Conservation (phyloP, 2,329 filamentous ascomycete genomes). For the Clonostachys chloroleuca region DNA sequence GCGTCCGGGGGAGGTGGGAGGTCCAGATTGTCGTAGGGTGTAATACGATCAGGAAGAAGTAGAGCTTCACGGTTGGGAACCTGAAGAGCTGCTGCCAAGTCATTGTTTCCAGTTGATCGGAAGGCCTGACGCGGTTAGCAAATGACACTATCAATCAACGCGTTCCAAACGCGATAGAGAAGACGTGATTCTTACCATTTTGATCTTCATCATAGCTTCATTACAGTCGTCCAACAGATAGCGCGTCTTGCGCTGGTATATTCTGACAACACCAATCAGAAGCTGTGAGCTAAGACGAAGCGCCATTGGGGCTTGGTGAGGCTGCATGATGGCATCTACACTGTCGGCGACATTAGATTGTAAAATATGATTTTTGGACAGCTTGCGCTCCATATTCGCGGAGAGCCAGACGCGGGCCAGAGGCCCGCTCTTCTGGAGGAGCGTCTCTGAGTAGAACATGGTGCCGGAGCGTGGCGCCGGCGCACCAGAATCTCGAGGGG, state of each 20-base stretch:
- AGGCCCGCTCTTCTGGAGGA: slow-evolving; percentile 94
- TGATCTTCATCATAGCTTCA: slow-evolving; percentile 95
- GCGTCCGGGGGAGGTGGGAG: slow-evolving; percentile 83
- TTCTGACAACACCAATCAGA: slow-evolving; percentile 90
- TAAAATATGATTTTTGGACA: slow-evolving; percentile 93
- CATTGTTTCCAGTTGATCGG: slow-evolving; percentile 89
- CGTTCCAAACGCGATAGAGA: background rate
- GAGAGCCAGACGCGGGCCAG: slow-evolving; percentile 97
- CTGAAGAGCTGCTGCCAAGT: slow-evolving; percentile 80
- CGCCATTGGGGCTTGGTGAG: slow-evolving; percentile 90
- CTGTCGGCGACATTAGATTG: slow-evolving; percentile 94
- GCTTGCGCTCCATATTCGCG: slow-evolving; percentile 95
- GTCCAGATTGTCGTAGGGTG: slow-evolving; percentile 78
- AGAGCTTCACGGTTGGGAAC: slow-evolving; percentile 81
- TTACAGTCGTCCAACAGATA: slow-evolving; percentile 97
- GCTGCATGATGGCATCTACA: slow-evolving; percentile 90
- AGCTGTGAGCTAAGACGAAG: slow-evolving; percentile 91
- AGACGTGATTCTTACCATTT: slow-evolving; percentile 65
- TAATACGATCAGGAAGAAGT: slow-evolving; percentile 87
- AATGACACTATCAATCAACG: too few species aligned
- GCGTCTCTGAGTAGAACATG: slow-evolving; percentile 98
- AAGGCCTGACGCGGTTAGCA: slow-evolving; percentile 62
- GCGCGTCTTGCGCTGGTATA: slow-evolving; percentile 95
- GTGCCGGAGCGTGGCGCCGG: slow-evolving; percentile 17
- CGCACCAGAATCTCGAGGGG: too few species aligned